Percentiles rank a stretch among this genome's conserved stretches.
These are phyloP conservation scores for Babesia gibsoni DNA, from an alignment of 169 alveolate species.

Conservation along the genomic window DNA sequence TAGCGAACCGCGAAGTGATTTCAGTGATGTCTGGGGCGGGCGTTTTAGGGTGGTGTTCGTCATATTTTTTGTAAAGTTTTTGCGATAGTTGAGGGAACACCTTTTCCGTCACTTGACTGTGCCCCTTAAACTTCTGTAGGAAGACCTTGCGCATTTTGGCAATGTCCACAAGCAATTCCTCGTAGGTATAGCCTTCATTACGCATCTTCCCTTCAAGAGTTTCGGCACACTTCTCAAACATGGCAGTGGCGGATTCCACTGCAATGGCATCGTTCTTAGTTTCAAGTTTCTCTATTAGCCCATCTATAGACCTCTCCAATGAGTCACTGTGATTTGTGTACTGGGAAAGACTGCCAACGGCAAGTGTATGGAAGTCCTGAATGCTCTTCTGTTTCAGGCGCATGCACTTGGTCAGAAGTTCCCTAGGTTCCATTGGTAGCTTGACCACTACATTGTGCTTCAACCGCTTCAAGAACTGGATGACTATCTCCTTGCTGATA, in stretches of 20 bases:
- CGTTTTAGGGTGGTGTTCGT: conserved; percentile 48
- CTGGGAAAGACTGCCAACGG: conserved; percentile 9
- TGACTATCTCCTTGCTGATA: conserved; percentile 25
- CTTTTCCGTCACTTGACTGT: conserved; percentile 37
- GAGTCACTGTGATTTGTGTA: conserved; percentile 4
- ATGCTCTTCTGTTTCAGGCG: conserved; percentile 35
- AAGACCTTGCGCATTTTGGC: conserved; percentile 30
- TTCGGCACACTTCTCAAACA: conserved; percentile 37
- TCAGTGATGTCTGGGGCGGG: conserved; percentile 1
- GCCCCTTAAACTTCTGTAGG: conserved; percentile 34
- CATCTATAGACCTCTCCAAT: conserved; percentile 34
- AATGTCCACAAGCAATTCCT: conserved; percentile 33
- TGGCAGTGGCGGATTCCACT: conserved; percentile 7
- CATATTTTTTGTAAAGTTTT: conserved; percentile 11
- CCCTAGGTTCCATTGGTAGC: conserved; percentile 50
- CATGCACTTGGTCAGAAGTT: conserved; percentile 23
- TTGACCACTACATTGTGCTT: conserved; percentile 33
- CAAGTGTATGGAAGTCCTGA: conserved; percentile 32
- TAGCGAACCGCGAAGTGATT: conserved; percentile 6
- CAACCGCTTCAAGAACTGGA: conserved; percentile 47
- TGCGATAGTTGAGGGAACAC: conserved; percentile 52
- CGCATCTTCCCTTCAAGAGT: conserved; percentile 1
- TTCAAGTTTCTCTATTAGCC: conserved; percentile 38
- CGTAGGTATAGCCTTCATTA: conserved; percentile 20
- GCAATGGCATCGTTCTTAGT: conserved; percentile 29